These are phyloP conservation scores for Hygrophila difformis DNA, from an alignment of 257 asterid species.

Conservation along the genomic window DNA sequence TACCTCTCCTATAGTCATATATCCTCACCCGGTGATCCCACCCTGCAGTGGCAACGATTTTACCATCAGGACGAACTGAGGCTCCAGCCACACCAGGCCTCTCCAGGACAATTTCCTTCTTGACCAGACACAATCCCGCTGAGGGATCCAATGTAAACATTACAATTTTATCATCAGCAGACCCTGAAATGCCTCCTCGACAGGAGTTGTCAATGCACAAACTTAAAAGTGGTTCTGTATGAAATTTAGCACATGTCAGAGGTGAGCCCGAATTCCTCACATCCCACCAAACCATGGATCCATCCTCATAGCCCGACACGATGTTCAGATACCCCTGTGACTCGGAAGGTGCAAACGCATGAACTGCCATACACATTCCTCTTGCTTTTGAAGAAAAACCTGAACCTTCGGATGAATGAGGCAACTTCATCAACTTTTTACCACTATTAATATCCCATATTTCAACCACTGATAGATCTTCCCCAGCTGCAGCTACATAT, in stretches of 20 bases:
- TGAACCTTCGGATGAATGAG: constrained; percentile 30
- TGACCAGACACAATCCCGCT: constrained; percentile 49
- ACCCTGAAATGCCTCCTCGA: constrained; percentile 22
- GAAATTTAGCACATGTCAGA: constrained; percentile 62
- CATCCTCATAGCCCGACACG: constrained; percentile 78
- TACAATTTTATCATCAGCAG: constrained; percentile 31
- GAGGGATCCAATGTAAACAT: constrained; percentile 59
- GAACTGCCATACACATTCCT: neutral
- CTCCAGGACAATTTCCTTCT: constrained; percentile 66
- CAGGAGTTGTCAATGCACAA: constrained; percentile 48
- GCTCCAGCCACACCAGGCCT: constrained; percentile 64
- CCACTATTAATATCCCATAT: constrained; percentile 71
- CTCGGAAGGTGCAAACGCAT: constrained; percentile 48
- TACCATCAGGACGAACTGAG: constrained; percentile 66
- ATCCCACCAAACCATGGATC: constrained; percentile 88
- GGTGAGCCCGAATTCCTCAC: constrained; percentile 55
- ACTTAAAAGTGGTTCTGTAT: constrained; percentile 76
- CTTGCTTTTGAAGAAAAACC: constrained; percentile 25
- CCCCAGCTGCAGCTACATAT: constrained; percentile 27
- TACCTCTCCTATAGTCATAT: constrained; percentile 74
- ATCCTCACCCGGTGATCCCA: constrained; percentile 95
- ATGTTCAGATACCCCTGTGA: constrained; percentile 46
- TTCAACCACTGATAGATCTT: constrained; percentile 31
- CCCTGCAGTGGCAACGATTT: constrained; percentile 72
- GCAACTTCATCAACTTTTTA: constrained; percentile 36